These are phyloP conservation scores for Ceratobasidium sp. DNA, from an alignment of 1,284 basidiomycete species.

Conservation along the genomic window DNA sequence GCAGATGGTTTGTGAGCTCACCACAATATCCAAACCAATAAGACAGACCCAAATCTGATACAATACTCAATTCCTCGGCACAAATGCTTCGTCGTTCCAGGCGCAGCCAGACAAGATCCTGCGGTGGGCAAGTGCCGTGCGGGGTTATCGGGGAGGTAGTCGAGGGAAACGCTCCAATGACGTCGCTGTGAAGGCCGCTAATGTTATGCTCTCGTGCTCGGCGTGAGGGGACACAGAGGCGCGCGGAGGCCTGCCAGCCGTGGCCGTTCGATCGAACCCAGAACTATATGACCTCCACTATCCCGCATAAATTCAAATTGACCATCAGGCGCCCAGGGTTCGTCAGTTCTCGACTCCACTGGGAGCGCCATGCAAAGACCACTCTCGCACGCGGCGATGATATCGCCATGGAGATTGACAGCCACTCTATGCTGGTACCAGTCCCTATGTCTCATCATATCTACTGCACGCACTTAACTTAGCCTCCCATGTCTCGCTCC, in stretches of 20 bases:
- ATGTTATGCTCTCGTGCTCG: too few species aligned
- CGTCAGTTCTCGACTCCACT: too few species aligned
- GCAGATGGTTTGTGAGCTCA: slow-evolving; percentile 26
- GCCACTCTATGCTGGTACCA: neutral
- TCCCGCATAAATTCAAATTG: too few species aligned
- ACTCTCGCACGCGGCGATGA: neutral
- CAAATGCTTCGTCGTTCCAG: neutral
- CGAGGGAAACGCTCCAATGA: too few species aligned
- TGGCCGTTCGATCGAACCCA: neutral
- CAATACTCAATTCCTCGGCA: neutral
- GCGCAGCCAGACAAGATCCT: neutral
- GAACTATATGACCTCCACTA: neutral
- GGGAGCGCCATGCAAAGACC: neutral
- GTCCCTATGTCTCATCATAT: neutral
- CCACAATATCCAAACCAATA: slow-evolving; percentile 7
- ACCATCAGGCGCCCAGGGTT: too few species aligned
- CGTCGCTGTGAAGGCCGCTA: too few species aligned
- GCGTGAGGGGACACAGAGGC: neutral
- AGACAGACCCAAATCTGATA: neutral
- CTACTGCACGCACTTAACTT: neutral
- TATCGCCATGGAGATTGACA: neutral
- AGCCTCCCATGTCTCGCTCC: neutral
- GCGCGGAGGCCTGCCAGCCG: neutral
- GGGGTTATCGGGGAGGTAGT: neutral
- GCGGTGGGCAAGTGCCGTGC: neutral